phyloP scores from a whole-genome alignment of 202 grass and related monocot genomes.

The Cymbopogon flexuosus region DNA sequence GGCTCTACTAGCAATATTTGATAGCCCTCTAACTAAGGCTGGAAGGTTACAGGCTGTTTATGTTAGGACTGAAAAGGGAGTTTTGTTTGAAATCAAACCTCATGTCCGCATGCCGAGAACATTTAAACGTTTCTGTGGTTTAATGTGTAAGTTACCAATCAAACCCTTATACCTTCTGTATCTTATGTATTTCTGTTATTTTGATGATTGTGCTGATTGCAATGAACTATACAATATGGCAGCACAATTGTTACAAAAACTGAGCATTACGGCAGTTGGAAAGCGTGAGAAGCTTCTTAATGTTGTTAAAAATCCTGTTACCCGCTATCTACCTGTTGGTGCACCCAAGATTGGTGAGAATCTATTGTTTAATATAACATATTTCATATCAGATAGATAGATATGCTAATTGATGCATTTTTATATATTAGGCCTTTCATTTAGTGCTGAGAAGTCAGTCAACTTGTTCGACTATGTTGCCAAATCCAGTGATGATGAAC shows the following conservation, averaged over 20 bases:
- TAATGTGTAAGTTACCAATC: slow-evolving; percentile 76
- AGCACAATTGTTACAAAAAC: slow-evolving; percentile 93
- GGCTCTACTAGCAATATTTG: slow-evolving; percentile 95
- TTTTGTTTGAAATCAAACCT: slow-evolving; percentile 96
- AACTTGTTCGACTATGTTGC: slow-evolving; percentile 88
- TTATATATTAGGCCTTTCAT: slow-evolving; percentile 65
- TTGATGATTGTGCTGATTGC: slow-evolving; percentile 17
- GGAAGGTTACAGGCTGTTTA: slow-evolving; percentile 90
- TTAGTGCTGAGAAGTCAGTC: slow-evolving; percentile 76
- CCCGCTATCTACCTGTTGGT: slow-evolving; percentile 69
- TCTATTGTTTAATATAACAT: background rate
- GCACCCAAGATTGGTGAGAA: slow-evolving; percentile 71
- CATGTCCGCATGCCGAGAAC: slow-evolving; percentile 83
- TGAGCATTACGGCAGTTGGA: slow-evolving; percentile 88
- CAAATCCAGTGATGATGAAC: slow-evolving; percentile 56
- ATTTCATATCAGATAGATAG: background rate
- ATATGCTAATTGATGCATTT: slow-evolving; percentile 16
- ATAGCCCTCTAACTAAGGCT: slow-evolving; percentile 91
- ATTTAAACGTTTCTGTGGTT: slow-evolving; percentile 86
- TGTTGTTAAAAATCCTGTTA: slow-evolving; percentile 95
- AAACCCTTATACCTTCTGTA: slow-evolving; percentile 3
- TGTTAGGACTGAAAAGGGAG: slow-evolving; percentile 86
- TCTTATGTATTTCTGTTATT: slow-evolving; percentile 7
- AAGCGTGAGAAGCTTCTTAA: slow-evolving; percentile 94
- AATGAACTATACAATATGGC: slow-evolving; percentile 20